These are phyloP conservation scores for Geosmithia putterillii DNA, from an alignment of 2,329 filamentous ascomycete genomes.

Conservation along the genomic window DNA sequence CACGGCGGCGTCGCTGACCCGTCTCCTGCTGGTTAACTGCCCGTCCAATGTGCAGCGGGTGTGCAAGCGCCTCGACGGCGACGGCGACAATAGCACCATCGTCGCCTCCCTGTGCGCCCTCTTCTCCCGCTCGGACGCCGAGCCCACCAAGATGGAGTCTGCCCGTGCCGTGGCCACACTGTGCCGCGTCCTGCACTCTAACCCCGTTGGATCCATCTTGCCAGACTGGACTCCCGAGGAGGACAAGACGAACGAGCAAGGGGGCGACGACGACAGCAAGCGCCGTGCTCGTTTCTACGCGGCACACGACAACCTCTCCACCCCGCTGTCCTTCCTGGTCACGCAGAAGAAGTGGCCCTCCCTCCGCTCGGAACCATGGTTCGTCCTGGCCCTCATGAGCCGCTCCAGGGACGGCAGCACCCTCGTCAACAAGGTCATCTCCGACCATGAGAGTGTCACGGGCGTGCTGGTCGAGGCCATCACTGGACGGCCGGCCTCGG, in stretches of 20 bases:
- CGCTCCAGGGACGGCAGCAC: slow-evolving; percentile 35
- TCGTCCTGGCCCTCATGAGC: slow-evolving; percentile 48
- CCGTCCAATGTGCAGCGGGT: slow-evolving; percentile 37
- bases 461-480: slow-evolving; percentile 30
- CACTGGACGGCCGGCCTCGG: slow-evolving; percentile 20
- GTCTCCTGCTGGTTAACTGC: slow-evolving; percentile 42
- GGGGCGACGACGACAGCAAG: slow-evolving; percentile 8
- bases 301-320: slow-evolving; percentile 24
- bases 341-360: slow-evolving; percentile 46
- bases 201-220: slow-evolving; percentile 14
- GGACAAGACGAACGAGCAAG: slow-evolving; percentile 5
- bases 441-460: slow-evolving; percentile 27
- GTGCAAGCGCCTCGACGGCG: slow-evolving; percentile 24
- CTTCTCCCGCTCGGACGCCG: slow-evolving; percentile 24
- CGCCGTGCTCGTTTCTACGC: slow-evolving; percentile 29
- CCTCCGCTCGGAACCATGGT: slow-evolving; percentile 48
- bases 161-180: slow-evolving; percentile 39
- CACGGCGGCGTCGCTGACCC: slow-evolving; percentile 42
- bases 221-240: slow-evolving; percentile 20
- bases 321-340: slow-evolving; percentile 37
- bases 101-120: slow-evolving; percentile 23
- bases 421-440: slow-evolving; percentile 29
- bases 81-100: slow-evolving; percentile 13
- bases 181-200: slow-evolving; percentile 41
- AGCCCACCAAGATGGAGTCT: slow-evolving; percentile 47